Evolutionary conservation across 2,329 filamentous ascomycete species (phyloP).

Genomic region (Daldinia sp.): DNA sequence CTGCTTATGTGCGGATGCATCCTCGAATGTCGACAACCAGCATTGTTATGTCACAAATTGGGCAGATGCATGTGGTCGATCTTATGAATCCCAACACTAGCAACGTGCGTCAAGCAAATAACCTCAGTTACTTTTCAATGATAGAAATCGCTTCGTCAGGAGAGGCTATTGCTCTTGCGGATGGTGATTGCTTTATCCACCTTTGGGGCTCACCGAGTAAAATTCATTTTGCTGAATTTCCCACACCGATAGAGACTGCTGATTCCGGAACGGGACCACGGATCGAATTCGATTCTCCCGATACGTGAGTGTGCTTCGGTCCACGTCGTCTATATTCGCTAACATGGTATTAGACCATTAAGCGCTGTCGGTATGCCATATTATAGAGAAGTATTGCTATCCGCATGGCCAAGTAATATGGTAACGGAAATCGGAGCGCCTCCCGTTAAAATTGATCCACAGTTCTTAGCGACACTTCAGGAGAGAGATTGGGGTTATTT

Average conservation of each 20-base stretch:
- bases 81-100: conserved; percentile 92
- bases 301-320: conserved; percentile 64
- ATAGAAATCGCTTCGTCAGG: conserved; percentile 90
- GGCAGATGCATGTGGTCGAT: conserved; percentile 95
- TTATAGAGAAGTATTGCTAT: conserved; percentile 87
- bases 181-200: conserved; percentile 80
- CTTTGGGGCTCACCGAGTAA: conserved; percentile 90
- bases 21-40: conserved; percentile 94
- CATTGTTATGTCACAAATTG: conserved; percentile 89
- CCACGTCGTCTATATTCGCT: conserved; percentile 10
- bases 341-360: conserved; percentile 66
- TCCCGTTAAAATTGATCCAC: conserved; percentile 75
- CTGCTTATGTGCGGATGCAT: conserved; percentile 95
- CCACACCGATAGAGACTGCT: conserved; percentile 79
- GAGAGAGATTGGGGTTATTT: conserved; percentile 79
- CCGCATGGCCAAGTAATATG: conserved; percentile 86
- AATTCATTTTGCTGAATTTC: conserved; percentile 84
- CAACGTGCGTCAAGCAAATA: conserved; percentile 83
- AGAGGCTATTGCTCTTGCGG: conserved; percentile 82
- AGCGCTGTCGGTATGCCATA: conserved; percentile 91
- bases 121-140: conserved; percentile 76
- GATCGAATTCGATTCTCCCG: conserved; percentile 71
- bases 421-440: conserved; percentile 87
- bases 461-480: conserved; percentile 73
- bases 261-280: conserved; percentile 66